These are phyloP conservation scores for Erucastrum elatum DNA, from an alignment of 345 rosid genomes.

Conservation along the genomic window DNA sequence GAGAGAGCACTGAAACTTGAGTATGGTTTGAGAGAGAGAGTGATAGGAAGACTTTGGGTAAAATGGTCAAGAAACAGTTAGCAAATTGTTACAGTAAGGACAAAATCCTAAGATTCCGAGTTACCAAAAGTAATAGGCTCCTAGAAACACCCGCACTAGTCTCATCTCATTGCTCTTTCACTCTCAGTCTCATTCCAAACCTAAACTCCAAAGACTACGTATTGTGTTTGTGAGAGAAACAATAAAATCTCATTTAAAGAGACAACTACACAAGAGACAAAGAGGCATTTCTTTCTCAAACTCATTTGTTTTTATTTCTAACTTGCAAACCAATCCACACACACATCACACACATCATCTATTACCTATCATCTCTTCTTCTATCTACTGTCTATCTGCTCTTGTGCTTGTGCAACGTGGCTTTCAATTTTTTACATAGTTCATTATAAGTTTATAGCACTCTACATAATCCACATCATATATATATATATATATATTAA, in stretches of 20 bases:
- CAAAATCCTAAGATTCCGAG: conserved; percentile 80
- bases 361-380: conserved; percentile 2
- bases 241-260: conserved; percentile 37
- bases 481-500: not conserved
- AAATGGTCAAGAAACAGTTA: conserved; percentile 36
- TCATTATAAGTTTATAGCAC: not conserved
- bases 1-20: conserved; percentile 52
- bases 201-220: conserved; percentile 28
- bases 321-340: conserved; percentile 40
- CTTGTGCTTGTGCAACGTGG: conserved; percentile 10
- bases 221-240: conserved; percentile 16
- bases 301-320: conserved; percentile 39
- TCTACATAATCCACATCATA: not conserved
- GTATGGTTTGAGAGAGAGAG: not conserved
- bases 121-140: conserved; percentile 62
- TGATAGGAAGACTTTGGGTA: conserved; percentile 13
- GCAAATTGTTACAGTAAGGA: conserved; percentile 32
- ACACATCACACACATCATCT: conserved; percentile 15
- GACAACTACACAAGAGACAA: conserved; percentile 83
- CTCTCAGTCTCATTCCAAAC: conserved; percentile 43
- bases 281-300: conserved; percentile 39
- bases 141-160: conserved; percentile 65
- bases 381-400: conserved; percentile 7
- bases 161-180: conserved; percentile 56
- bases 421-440: conserved; percentile 1